phyloP scores from a whole-genome alignment of 768 basidiomycete genomes.

The Serendipita indica region DNA sequence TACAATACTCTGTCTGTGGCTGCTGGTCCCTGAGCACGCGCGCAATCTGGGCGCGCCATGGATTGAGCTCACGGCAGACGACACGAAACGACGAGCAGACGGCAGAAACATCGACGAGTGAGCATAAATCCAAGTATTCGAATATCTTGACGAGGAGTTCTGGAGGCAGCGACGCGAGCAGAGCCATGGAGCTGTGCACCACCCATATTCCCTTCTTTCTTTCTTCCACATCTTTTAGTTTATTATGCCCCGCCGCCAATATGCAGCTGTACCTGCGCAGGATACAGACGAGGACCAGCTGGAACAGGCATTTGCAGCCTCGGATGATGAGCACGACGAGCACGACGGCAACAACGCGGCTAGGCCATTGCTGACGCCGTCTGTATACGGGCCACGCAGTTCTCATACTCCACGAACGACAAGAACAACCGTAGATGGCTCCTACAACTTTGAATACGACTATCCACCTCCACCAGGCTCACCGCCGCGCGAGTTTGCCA shows the following conservation, averaged over 20 bases:
- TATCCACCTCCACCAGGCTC: constrained; percentile 60
- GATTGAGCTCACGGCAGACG: constrained; percentile 1
- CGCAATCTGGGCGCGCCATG: not conserved
- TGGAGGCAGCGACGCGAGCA: not conserved
- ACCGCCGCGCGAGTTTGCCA: constrained; percentile 43
- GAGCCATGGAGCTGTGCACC: no score
- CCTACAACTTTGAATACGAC: constrained; percentile 75
- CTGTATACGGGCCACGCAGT: not conserved
- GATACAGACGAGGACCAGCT: not conserved
- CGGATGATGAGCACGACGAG: not conserved
- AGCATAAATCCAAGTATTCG: not conserved
- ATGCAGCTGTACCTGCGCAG: not conserved
- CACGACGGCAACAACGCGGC: not conserved
- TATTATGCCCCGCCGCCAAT: not conserved
- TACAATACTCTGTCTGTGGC: not conserved
- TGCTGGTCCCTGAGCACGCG: not conserved
- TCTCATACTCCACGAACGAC: not conserved
- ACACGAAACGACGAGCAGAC: not conserved
- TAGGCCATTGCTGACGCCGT: not conserved
- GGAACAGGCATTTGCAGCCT: not conserved
- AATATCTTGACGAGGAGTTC: not conserved
- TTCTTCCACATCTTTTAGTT: not conserved
- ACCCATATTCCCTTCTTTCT: not conserved
- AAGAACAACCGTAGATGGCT: constrained; percentile 23
- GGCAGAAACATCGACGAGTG: not conserved